A percentile compares a stretch with the other conserved stretches of the same genome.
phyloP scores from a whole-genome alignment of 208 protist genomes.

The Vickermania spadyakhi region DNA sequence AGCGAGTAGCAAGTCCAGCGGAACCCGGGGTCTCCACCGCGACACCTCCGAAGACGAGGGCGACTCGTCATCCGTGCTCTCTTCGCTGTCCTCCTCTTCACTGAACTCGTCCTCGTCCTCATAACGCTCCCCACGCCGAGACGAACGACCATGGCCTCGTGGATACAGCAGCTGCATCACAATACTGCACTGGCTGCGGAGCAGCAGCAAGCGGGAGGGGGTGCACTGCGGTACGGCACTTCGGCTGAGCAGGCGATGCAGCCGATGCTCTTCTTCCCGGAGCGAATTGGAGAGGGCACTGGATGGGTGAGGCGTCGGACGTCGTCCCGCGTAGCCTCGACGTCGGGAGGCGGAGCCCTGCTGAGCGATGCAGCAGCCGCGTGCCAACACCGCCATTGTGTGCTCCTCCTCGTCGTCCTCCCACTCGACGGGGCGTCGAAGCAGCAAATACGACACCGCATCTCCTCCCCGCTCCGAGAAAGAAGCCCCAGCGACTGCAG shows the following conservation, averaged over 20 bases:
- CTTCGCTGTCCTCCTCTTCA: background rate
- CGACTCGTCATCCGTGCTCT: too few species aligned
- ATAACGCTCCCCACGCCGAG: too few species aligned
- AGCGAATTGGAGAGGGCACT: background rate
- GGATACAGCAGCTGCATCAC: background rate
- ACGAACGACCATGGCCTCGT: too few species aligned
- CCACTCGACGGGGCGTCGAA: background rate
- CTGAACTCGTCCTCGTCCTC: background rate
- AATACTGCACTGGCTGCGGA: background rate
- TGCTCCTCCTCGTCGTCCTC: background rate
- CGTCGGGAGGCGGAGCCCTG: too few species aligned
- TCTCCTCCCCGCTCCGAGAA: too few species aligned
- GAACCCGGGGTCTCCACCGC: background rate
- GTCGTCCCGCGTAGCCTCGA: too few species aligned
- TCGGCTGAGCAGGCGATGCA: background rate
- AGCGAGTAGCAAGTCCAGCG: background rate
- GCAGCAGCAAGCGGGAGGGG: background rate
- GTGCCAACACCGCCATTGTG: too few species aligned
- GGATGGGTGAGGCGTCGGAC: background rate
- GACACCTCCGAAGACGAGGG: too few species aligned
- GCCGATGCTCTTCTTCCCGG: background rate
- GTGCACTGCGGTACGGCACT: background rate
- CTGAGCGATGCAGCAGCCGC: too few species aligned
- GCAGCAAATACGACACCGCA: background rate
- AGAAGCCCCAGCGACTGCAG: too few species aligned